Base-by-base conservation (phyloP, 768 basidiomycete genomes). In the Rubroboletus pulcherrimus region DNA sequence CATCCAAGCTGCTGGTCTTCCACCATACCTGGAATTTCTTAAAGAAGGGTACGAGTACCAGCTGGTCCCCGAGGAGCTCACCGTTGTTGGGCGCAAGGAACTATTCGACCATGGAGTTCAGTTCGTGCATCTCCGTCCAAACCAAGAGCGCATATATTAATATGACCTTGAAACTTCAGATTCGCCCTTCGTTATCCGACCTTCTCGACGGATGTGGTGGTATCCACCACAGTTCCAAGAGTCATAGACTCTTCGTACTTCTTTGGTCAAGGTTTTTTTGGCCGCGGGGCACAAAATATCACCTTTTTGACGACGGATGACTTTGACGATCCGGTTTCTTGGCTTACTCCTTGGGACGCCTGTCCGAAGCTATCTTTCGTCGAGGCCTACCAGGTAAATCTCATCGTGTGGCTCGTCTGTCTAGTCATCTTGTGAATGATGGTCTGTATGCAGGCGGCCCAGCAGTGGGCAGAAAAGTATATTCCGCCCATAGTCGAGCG, bases 181-280 rank as follows among this genome's bases (percentile, higher is more conserved):
- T 69, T 67, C 31, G 53, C 53, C 3, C 50, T 66, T 50, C 62
- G 51, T 5, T 60, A 68, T 41, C 65, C 70, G 11, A 49, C 46
- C 2, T 58, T 64, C 44, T 45, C 51, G 17, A 62, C 66, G 9
- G 48, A 62, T 2, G 49, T 29, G 1, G 19, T 60, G 10, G 46
- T 63, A 14, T 63, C 64, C 7, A 63, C 61, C 11, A 19, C 35
- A 0, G 40, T 58, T 2, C 58, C 24, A 24, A 60, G 68, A 54
- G 73, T 77, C 38, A 59, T 74, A n/a, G 75, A 78, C 55, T 74
- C 74, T 14, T 68, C 76, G 9, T 64, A 71, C 58, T 77, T 73
- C 68, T 78, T 77, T 54, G 60, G 66, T 48, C 62, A 67, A 46
- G 77, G 76, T 5, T 72, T 74, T 59, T 74, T 75, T 53, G 77